phyloP scores from a whole-genome alignment of 768 basidiomycete species.

The Amanita pseudoporphyria region DNA sequence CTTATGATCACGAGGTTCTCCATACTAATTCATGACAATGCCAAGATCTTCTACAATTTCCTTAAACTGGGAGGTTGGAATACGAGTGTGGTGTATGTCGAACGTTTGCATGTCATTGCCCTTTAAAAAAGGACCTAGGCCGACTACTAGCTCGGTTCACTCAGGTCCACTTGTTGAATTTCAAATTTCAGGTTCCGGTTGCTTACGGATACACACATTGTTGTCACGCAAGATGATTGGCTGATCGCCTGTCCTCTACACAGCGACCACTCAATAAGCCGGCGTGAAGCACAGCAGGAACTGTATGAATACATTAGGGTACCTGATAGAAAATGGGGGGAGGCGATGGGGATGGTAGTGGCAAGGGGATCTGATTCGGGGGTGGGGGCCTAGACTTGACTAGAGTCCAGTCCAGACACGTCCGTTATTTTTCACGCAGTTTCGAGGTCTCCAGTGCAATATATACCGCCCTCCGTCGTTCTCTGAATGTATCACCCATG shows the following conservation, averaged over 20 bases:
- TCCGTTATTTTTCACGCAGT: neutral
- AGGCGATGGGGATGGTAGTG: slow-evolving; percentile 47
- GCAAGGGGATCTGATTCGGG: slow-evolving; percentile 6
- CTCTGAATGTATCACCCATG: slow-evolving; percentile 12
- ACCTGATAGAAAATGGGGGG: slow-evolving; percentile 75
- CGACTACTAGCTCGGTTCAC: slow-evolving; percentile 88
- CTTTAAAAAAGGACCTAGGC: too few relatives aligned
- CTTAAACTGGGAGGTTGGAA: slow-evolving; percentile 14
- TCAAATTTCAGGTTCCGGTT: slow-evolving; percentile 83
- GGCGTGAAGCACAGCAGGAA: too few relatives aligned
- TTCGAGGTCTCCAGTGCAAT: neutral
- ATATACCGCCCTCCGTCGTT: neutral
- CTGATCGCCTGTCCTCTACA: too few relatives aligned
- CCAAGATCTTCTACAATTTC: slow-evolving; percentile 11
- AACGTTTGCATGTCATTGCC: slow-evolving; percentile 14
- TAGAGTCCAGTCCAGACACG: slow-evolving; percentile 13
- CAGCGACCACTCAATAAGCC: too few relatives aligned
- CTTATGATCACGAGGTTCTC: neutral
- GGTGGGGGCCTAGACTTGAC: slow-evolving; percentile 7
- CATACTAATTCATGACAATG: too few relatives aligned
- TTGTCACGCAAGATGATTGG: too few relatives aligned
- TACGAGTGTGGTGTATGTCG: slow-evolving; percentile 14
- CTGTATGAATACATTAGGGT: slow-evolving; percentile 79
- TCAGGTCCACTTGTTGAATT: slow-evolving; percentile 52
- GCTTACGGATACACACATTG: slow-evolving; percentile 79